Evolutionary conservation across 768 basidiomycete genomes (phyloP), one percentile per base, ranked within the genome.

Genomic region (Amanita pseudoporphyria): DNA sequence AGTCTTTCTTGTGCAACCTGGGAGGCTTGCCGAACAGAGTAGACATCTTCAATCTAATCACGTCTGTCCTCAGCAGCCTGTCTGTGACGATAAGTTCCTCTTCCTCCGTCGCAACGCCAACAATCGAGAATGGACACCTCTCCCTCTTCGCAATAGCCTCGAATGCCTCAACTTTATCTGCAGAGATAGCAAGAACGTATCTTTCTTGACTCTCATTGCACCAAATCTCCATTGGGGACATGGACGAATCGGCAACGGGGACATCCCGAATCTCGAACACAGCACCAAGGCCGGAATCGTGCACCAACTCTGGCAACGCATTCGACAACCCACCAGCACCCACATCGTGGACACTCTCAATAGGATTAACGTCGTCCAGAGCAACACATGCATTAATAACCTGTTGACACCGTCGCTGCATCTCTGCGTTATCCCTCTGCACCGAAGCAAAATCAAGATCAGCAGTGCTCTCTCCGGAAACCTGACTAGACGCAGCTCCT

Each of bases 141-240:
- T 99, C 96, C 57, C 96, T 77, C 61, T 75, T 74, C 2, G 90
- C 90, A 38, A 98, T 83, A 10, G 58, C 67, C 58, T 82, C 81
- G 65, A 99, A 98, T 4, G 68, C 64, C 2, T 67, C 64, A 18
- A 81, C 70, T 51, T 76, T 77, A 48, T 77, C 73, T 2, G 80
- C 78, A 0, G 79, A 78, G 52, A 99, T 77, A 7, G 96, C 96
- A 26, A 98, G 76, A 24, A 98, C 96, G 62, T 98, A 99, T 33
- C 96, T 83, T 60, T 98, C 96, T 70, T 98, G 96, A 55, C 84
- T 87, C 67, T 99, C 96, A 67, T 99, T 99, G 63, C 96, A 98
- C 96, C 96, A 99, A 44, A 98, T 97, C 68, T 98, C 95, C 95
- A 99, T 97, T 0, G 96, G 96, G 3, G 90, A 93, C 89, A 99